phyloP scores from a whole-genome alignment of 1,139 yeast genomes.

The Geotrichum restrictum region DNA sequence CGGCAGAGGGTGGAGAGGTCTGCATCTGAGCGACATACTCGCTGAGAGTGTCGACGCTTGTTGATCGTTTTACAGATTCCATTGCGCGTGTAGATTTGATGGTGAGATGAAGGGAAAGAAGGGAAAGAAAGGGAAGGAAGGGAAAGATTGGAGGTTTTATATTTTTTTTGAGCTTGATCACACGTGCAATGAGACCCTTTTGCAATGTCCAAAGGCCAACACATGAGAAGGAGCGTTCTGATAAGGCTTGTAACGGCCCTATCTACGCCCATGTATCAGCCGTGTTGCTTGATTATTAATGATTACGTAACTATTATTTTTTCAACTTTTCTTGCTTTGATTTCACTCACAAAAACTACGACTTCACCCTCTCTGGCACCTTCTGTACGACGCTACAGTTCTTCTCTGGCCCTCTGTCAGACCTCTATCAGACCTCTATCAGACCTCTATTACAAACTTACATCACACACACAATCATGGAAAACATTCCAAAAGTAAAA shows the following conservation, averaged over 20 bases:
- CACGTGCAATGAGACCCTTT: conserved; percentile 3
- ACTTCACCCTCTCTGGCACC: too few species aligned
- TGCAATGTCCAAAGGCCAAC: background rate
- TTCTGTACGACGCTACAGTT: too few species aligned
- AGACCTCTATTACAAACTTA: too few species aligned
- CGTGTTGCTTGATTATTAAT: background rate
- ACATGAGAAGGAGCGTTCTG: background rate
- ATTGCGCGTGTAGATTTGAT: conserved; percentile 6
- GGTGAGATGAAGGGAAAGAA: background rate
- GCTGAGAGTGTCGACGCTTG: conserved; percentile 24
- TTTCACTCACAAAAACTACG: background rate
- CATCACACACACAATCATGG: conserved; percentile 28
- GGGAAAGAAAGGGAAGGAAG: background rate
- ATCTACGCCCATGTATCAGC: too few species aligned
- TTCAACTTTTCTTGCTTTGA: background rate
- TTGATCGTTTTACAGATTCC: conserved; percentile 21
- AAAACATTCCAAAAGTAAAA: conserved; percentile 28
- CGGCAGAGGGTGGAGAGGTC: background rate
- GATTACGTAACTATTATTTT: background rate
- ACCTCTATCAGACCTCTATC: too few species aligned
- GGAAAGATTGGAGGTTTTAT: background rate
- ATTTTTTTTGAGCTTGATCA: background rate
- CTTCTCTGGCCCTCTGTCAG: too few species aligned
- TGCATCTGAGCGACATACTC: conserved; percentile 20
- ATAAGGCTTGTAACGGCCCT: too few species aligned